These are phyloP conservation scores for Notholithocarpus densiflorus DNA, from an alignment of 306 rosid species.

Conservation along the genomic window DNA sequence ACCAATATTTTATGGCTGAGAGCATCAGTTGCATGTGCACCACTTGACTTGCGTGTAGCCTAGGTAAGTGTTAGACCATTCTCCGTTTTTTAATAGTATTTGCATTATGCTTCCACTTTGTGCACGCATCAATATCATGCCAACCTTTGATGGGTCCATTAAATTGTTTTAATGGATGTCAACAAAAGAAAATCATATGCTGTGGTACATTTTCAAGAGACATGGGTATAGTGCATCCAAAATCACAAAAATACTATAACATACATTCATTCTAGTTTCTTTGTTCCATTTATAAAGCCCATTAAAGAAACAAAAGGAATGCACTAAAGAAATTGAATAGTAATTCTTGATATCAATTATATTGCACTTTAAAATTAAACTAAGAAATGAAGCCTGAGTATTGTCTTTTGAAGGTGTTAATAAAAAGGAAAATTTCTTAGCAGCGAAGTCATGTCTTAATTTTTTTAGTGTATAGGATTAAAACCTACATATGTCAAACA, in stretches of 20 bases:
- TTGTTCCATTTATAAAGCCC: no score
- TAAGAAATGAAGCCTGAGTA: no score
- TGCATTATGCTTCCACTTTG: not conserved
- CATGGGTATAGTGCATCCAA: not conserved
- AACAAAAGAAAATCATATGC: not conserved
- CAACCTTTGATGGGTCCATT: not conserved
- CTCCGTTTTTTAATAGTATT: not conserved
- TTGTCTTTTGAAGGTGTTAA: no score
- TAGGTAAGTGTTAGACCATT: constrained; percentile 15
- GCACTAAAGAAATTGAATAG: not conserved
- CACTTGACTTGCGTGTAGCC: constrained; percentile 30
- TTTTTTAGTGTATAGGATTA: no score
- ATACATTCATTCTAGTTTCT: not conserved
- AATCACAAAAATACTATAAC: not conserved
- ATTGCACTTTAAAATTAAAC: not conserved
- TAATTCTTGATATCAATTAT: not conserved
- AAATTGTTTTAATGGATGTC: not conserved
- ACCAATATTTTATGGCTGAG: constrained; percentile 13
- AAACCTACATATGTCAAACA: no score
- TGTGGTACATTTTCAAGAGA: not conserved
- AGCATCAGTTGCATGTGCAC: constrained; percentile 44
- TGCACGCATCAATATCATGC: constrained; percentile 2
- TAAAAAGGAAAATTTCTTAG: no score
- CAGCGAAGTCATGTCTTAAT: no score
- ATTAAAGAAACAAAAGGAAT: no score